Evolutionary conservation across 2,329 filamentous ascomycete species (phyloP).

Genomic region (Cercospora berteroae): DNA sequence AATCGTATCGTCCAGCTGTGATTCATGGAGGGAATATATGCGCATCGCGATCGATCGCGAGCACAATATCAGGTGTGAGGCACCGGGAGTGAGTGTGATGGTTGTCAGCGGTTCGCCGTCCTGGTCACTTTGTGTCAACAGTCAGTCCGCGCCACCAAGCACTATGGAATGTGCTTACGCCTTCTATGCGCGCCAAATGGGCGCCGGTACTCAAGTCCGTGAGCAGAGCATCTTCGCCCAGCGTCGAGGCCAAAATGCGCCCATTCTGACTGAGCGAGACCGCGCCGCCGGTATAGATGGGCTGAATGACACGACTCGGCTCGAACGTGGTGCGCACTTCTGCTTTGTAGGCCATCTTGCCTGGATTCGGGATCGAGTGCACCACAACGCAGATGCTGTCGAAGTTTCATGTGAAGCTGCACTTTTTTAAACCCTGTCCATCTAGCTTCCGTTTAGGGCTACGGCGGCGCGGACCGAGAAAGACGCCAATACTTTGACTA

Average conservation of each 20-base stretch:
- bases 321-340: slow-evolving; percentile 84
- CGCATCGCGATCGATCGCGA: slow-evolving; percentile 96
- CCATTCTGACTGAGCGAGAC: slow-evolving; percentile 80
- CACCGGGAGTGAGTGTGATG: slow-evolving; percentile 78
- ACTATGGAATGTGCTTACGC: slow-evolving; percentile 54
- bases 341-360: slow-evolving; percentile 54
- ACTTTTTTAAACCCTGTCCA: slow-evolving; percentile 15
- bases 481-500: not conserved
- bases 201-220: slow-evolving; percentile 80
- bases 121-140: slow-evolving; percentile 42
- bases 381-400: not conserved
- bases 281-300: slow-evolving; percentile 89
- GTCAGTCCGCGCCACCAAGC: slow-evolving; percentile 34
- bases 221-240: slow-evolving; percentile 89
- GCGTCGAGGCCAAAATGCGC: slow-evolving; percentile 76
- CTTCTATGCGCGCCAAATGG: slow-evolving; percentile 82
- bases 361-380: not conserved
- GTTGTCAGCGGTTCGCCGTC: slow-evolving; percentile 72
- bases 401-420: slow-evolving; percentile 18
- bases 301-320: slow-evolving; percentile 75
- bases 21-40: slow-evolving; percentile 71
- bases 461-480: not conserved
- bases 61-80: slow-evolving; percentile 83
- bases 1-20: slow-evolving; percentile 56
- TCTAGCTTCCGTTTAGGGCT: not conserved